Percentiles rank a stretch among this genome's conserved stretches.
These are phyloP conservation scores for Closterium sp. DNA, from an alignment of 139 green algal species.

Conservation along the genomic window DNA sequence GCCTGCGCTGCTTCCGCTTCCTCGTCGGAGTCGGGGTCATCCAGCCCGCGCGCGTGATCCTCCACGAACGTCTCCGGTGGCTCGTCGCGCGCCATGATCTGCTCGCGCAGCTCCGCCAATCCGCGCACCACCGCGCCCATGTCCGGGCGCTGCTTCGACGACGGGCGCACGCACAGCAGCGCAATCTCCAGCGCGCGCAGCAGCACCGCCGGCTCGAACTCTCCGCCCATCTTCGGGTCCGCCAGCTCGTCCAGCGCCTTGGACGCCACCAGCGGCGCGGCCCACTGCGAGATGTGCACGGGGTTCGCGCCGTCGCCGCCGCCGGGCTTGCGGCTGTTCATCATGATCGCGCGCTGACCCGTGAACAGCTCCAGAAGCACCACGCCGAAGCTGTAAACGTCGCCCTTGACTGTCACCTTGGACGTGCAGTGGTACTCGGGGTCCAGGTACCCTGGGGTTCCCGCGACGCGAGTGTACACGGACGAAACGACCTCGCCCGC, in stretches of 20 bases:
- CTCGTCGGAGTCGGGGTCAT: neutral
- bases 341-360: slow-evolving; percentile 3
- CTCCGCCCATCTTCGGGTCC: slow-evolving; percentile 13
- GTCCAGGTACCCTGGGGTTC: slow-evolving; percentile 35
- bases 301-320: neutral
- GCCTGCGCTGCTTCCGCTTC: neutral
- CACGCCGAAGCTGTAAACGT: slow-evolving; percentile 48
- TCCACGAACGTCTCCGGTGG: neutral
- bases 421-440: slow-evolving; percentile 40
- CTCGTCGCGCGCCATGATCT: neutral
- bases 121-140: slow-evolving; percentile 24
- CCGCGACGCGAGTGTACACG: slow-evolving; percentile 19
- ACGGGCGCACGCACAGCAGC: slow-evolving; percentile 16
- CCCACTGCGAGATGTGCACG: slow-evolving; percentile 18
- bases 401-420: slow-evolving; percentile 21
- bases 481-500: neutral
- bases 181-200: slow-evolving; percentile 24
- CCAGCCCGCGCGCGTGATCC: neutral
- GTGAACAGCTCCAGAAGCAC: slow-evolving; percentile 34
- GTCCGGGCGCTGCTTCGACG: slow-evolving; percentile 8
- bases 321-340: slow-evolving; percentile 9
- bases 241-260: slow-evolving; percentile 12
- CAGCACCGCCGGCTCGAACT: slow-evolving; percentile 10
- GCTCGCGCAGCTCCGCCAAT: slow-evolving; percentile 8
- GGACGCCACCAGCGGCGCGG: neutral